A percentile compares a stretch with the other conserved stretches of the same genome.
Evolutionary conservation across 2,329 filamentous ascomycete species (phyloP).

Genomic region (Fusarium tupiense): DNA sequence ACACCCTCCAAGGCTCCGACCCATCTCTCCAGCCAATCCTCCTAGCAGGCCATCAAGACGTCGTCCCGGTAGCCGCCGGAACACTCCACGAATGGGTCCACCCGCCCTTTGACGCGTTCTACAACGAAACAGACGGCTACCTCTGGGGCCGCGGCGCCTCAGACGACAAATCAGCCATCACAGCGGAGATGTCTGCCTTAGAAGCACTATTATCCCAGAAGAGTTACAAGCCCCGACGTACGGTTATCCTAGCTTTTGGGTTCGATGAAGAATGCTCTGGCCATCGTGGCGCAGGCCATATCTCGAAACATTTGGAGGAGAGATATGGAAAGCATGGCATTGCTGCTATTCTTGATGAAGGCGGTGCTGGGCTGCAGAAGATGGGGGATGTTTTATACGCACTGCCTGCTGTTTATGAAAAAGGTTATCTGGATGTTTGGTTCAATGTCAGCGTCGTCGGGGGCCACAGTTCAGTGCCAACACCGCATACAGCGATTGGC

Average conservation of each 20-base stretch:
- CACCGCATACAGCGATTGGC: constrained; percentile 73
- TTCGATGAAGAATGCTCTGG: constrained; percentile 72
- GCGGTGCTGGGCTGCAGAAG: constrained; percentile 63
- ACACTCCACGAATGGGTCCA: constrained; percentile 48
- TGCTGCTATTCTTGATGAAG: constrained; percentile 69
- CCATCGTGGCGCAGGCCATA: constrained; percentile 61
- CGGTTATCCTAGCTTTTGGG: constrained; percentile 67
- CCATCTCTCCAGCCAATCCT: constrained; percentile 53
- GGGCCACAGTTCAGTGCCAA: constrained; percentile 67
- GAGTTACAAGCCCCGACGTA: constrained; percentile 61
- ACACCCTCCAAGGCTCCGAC: constrained; percentile 65
- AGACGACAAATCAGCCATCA: constrained; percentile 53
- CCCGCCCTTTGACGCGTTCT: constrained; percentile 51
- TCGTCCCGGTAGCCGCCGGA: constrained; percentile 55
- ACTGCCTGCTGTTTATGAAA: constrained; percentile 68
- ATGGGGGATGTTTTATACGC: constrained; percentile 60
- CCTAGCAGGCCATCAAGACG: constrained; percentile 53
- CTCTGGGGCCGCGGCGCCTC: constrained; percentile 53
- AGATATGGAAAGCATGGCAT: constrained; percentile 65
- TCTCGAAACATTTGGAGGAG: constrained; percentile 59
- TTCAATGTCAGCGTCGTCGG: constrained; percentile 65
- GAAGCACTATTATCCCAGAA: constrained; percentile 61
- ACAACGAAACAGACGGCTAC: constrained; percentile 45
- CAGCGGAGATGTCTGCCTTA: constrained; percentile 46
- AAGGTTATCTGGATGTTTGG: constrained; percentile 68